Evolutionary conservation across 108 stramenopile species (phyloP), one percentile per base, ranked within the genome.

Genomic region (Tribonema minus): DNA sequence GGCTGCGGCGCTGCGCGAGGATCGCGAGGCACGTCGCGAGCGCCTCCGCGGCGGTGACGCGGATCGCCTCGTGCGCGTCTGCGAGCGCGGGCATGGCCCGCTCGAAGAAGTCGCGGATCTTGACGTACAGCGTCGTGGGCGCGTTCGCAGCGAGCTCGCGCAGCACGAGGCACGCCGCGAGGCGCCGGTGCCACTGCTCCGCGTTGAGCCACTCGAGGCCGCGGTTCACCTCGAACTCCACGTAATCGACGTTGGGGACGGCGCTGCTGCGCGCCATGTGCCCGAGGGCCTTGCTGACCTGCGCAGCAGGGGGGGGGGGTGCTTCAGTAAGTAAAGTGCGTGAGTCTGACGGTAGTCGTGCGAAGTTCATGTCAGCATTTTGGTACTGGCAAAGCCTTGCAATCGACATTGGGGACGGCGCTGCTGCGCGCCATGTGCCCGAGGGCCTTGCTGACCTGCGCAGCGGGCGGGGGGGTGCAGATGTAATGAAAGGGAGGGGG

Each of bases 21-120:
- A 87, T 68, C 67, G 39, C 75, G 3, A 88, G 54, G 38, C 82
- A 83, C 12, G 84, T 90, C 3, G 90, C 87, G 5, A 99, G 78
- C 4, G 98, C 92, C 80, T 92, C 90, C 12, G 93, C 95, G 23
- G 98, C 96, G 39, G 93, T 93, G 0, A 86, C 88, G 2, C 98
- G 86, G 15, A 97, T 92, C 72, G 92, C 89, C 26, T 91, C 90
- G 58, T 91, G 91, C 39, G 82, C 76, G 87, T 96, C 96, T 27
- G 88, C 40, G 34, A 97, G 68, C 27, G 90, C 88, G 9, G 87
- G 82, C 65, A 93, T 91, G 64, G 96, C 94, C 68, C 87, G 72
- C 68, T 94, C 91, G 36, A 98, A 75, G 76, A 97, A 94, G 26
- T 93, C 91, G 62, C 84, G 87, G 30, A 92, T 95, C 71, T 91